A percentile compares a stretch with the other conserved stretches of the same genome.
phyloP scores from a whole-genome alignment of 176 grass and related monocot genomes.

The Avena eriantha region DNA sequence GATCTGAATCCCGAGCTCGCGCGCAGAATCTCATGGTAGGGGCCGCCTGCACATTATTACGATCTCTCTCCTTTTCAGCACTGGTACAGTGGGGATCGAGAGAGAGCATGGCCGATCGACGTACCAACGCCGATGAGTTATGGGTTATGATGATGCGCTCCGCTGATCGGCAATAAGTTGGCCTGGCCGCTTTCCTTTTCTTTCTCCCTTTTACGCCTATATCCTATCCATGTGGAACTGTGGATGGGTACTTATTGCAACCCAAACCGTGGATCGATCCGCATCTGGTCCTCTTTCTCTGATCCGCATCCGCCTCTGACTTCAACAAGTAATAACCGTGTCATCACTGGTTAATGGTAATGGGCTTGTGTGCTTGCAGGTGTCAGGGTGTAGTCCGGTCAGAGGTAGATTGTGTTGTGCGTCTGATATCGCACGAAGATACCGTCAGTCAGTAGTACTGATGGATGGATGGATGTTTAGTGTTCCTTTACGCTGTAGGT shows the following conservation, averaged over 20 bases:
- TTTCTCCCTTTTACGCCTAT: background rate
- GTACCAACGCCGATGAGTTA: constrained; percentile 33
- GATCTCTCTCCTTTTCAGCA: background rate
- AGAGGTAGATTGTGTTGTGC: background rate
- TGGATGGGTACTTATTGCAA: constrained; percentile 21
- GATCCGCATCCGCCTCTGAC: background rate
- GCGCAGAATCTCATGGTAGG: constrained; percentile 25
- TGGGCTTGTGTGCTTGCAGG: background rate
- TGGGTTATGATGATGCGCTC: background rate
- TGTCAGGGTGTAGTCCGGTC: constrained; percentile 24
- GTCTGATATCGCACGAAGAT: background rate
- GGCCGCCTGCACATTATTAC: constrained; percentile 12
- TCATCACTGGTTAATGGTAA: background rate
- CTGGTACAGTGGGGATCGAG: constrained; percentile 26
- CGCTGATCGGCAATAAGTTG: constrained; percentile 44
- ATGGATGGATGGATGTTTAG: background rate
- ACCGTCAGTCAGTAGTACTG: too few species aligned
- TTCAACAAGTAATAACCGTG: background rate
- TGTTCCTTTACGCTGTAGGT: background rate
- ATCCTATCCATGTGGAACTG: constrained; percentile 29
- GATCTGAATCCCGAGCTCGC: background rate
- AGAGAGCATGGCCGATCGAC: background rate
- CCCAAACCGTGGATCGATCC: constrained; percentile 11
- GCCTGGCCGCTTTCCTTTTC: constrained; percentile 21
- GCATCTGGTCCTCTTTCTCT: background rate